Evolutionary conservation across 2,329 filamentous ascomycete genomes (phyloP), one percentile per base, ranked within the genome.

Genomic region (Cyclaneusma minus): DNA sequence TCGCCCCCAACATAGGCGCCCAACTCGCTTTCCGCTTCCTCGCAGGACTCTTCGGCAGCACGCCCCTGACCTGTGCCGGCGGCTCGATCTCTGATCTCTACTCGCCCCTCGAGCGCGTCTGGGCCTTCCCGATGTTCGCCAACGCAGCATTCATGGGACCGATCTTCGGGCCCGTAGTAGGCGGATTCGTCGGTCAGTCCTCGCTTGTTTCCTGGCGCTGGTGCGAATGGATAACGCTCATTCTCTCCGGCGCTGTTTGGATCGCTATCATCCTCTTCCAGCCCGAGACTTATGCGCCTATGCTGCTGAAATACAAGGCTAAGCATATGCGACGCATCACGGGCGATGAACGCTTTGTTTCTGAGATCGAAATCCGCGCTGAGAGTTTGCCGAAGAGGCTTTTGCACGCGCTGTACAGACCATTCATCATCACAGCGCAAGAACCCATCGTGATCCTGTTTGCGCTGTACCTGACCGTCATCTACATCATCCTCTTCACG

Each of bases 401-500:
- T 11, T 25, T 32, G n/a, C 15, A 12, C 15, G 18, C 21, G 7
- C 16, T 34, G 7, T 22, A 21, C 18, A 25, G 29, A 6, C 32
- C 32, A 11, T 25, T 31, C 25, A 24, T 25, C 7, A 40, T 50
- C 29, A 35, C 40, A 13, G 31, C 28, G 16, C 29, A 33, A 13
- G 44, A 48, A 31, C 45, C 45, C 4, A 44, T 48, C 22, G 44
- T 47, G 12, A 21, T 54, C 3, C 42, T 55, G 3, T 48, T 63
- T 34, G 50, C 54, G 0, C 15, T 63, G 0, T 65, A 64, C 29
- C 44, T 65, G 4, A 54, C 54, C 0, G 49, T 63, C 1, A 35
- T 63, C 1, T 65, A 66, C 31, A 56, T 62, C 15, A 48, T 62
- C 0, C 43, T 64, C 0, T 66, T 64, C 37, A 61, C 56, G 0